A percentile compares a stretch with the other conserved stretches of the same genome.
Evolutionary conservation across 2,329 filamentous ascomycete genomes (phyloP).

Genomic region (Curvularia sp.): DNA sequence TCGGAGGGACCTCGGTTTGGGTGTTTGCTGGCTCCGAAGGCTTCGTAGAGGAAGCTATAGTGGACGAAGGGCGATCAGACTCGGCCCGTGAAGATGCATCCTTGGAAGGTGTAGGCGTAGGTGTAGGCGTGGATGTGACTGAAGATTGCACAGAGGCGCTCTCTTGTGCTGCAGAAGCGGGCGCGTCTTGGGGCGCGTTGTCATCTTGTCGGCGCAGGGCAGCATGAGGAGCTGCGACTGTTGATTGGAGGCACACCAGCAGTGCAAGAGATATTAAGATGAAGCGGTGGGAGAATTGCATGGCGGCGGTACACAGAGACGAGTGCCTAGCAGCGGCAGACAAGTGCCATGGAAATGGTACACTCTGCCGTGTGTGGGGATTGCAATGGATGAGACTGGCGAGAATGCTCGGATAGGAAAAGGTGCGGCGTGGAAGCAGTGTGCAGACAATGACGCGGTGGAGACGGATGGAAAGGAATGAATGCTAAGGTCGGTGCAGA

Average conservation of each 20-base stretch:
- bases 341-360: slow-evolving; percentile 39
- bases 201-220: slow-evolving; percentile 45
- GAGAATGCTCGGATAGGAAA: slow-evolving; percentile 16
- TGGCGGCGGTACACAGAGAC: slow-evolving; percentile 26
- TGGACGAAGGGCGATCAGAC: slow-evolving; percentile 24
- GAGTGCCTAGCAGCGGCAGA: slow-evolving; percentile 21
- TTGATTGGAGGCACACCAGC: slow-evolving; percentile 36
- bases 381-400: background rate
- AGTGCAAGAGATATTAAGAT: slow-evolving; percentile 39
- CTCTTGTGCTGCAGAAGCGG: slow-evolving; percentile 22
- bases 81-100: slow-evolving; percentile 22
- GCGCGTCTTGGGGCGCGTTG: slow-evolving; percentile 22
- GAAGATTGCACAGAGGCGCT: slow-evolving; percentile 25
- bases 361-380: slow-evolving; percentile 16
- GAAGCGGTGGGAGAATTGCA: slow-evolving; percentile 38
- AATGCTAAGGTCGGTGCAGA: slow-evolving; percentile 20
- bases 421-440: slow-evolving; percentile 9
- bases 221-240: slow-evolving; percentile 31
- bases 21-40: slow-evolving; percentile 25
- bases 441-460: slow-evolving; percentile 22
- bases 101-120: slow-evolving; percentile 23
- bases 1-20: slow-evolving; percentile 26
- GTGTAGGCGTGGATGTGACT: slow-evolving; percentile 13
- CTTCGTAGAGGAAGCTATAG: slow-evolving; percentile 19
- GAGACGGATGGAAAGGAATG: slow-evolving; percentile 19